These are phyloP conservation scores for Wickerhamiella brachini DNA, from an alignment of 805 yeast species.

Conservation along the genomic window DNA sequence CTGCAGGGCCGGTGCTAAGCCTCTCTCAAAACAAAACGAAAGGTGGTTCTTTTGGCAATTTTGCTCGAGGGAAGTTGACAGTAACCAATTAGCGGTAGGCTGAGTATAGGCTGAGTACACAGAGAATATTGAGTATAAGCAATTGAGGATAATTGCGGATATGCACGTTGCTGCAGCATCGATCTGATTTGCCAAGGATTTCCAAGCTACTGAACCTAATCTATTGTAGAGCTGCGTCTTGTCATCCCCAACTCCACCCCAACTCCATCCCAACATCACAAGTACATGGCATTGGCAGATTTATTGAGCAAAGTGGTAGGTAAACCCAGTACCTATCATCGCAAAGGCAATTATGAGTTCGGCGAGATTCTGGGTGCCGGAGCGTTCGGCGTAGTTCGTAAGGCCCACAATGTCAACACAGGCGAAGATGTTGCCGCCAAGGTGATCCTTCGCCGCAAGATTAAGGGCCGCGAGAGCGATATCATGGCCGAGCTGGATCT, in stretches of 20 bases:
- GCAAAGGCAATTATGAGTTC: conserved; percentile 59
- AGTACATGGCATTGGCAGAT: neutral
- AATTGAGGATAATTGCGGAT: too few relatives aligned
- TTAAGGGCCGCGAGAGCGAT: conserved; percentile 64
- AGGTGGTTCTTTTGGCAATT: too few relatives aligned
- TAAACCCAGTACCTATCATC: conserved; percentile 55
- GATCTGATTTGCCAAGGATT: too few relatives aligned
- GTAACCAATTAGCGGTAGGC: too few relatives aligned
- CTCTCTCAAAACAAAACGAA: too few relatives aligned
- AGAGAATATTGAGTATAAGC: too few relatives aligned
- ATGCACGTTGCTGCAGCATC: too few relatives aligned
- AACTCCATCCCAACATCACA: neutral
- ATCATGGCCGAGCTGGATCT: conserved; percentile 67
- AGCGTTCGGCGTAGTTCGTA: conserved; percentile 81
- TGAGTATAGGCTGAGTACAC: too few relatives aligned
- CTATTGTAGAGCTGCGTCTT: too few relatives aligned
- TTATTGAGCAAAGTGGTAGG: conserved; percentile 45
- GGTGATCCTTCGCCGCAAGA: conserved; percentile 72
- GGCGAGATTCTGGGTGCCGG: conserved; percentile 90
- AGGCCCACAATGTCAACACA: conserved; percentile 41
- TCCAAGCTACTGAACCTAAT: too few relatives aligned
- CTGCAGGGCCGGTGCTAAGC: too few relatives aligned
- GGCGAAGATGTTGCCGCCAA: conserved; percentile 77
- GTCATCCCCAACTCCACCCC: neutral
- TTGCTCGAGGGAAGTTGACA: too few relatives aligned